Conservation (phyloP, 140 eudicot species). For the Flaveria floridana region DNA sequence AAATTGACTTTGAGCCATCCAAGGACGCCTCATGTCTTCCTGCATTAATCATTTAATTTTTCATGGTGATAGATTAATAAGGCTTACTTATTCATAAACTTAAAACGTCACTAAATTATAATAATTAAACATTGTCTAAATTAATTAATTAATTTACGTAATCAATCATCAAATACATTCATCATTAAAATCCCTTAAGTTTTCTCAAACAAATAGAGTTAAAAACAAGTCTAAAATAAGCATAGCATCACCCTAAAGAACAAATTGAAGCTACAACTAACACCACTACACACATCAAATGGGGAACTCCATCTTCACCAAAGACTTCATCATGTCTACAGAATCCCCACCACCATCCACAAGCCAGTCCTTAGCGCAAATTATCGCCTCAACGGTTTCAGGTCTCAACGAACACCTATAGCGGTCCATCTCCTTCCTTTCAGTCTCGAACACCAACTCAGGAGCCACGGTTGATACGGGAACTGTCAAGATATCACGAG, state of each 20-base stretch:
- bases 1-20: too few relatives aligned
- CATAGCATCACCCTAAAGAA: conserved; percentile 26
- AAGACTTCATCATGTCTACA: conserved; percentile 31
- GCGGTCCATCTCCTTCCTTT: conserved; percentile 65
- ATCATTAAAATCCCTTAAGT: neutral
- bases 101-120: too few relatives aligned
- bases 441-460: conserved; percentile 57
- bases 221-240: conserved; percentile 19
- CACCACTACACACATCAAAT: conserved; percentile 36
- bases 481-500: conserved; percentile 70
- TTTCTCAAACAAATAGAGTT: conserved; percentile 8
- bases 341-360: conserved; percentile 25
- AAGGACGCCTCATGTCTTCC: too few relatives aligned
- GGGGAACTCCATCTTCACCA: conserved; percentile 64
- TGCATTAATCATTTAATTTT: too few relatives aligned
- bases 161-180: neutral
- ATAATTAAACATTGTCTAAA: neutral
- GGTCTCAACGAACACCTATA: conserved; percentile 73
- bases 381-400: conserved; percentile 80
- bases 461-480: conserved; percentile 60
- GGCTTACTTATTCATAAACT: too few relatives aligned
- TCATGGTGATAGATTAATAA: too few relatives aligned
- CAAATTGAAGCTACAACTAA: conserved; percentile 21
- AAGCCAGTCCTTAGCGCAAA: conserved; percentile 90
- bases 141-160: neutral